phyloP scores from a whole-genome alignment of 116 monocot genomes.

The Trichopus zeylanicus region DNA sequence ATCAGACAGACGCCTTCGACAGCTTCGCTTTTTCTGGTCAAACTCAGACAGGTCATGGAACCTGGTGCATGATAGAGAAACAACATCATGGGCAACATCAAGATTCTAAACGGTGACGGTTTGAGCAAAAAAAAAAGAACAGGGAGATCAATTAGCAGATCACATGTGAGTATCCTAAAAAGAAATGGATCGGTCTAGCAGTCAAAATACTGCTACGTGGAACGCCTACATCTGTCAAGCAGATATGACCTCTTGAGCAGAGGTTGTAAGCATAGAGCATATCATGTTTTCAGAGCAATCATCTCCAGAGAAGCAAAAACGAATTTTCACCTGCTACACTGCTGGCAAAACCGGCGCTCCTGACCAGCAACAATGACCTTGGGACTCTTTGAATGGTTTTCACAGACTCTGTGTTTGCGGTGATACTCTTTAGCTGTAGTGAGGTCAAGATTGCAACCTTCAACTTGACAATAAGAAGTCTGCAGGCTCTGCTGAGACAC shows the following conservation, averaged over 20 bases:
- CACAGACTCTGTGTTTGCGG: constrained; percentile 80
- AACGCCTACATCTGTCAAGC: not conserved
- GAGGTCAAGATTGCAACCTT: constrained; percentile 63
- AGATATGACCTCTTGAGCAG: not conserved
- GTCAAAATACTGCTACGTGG: not conserved
- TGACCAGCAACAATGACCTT: constrained; percentile 64
- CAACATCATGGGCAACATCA: not conserved
- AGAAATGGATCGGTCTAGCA: not conserved
- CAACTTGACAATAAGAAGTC: constrained; percentile 52
- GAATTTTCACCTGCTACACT: constrained; percentile 69
- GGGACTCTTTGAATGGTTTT: constrained; percentile 60
- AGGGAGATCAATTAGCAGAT: not conserved
- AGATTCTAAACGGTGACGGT: too few species aligned
- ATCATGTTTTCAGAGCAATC: not conserved
- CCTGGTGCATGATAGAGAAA: constrained; percentile 26
- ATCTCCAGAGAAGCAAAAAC: not conserved
- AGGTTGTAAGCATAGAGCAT: not conserved
- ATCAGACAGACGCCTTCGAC: constrained; percentile 66
- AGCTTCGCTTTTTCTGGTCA: constrained; percentile 84
- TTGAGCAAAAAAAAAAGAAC: too few species aligned
- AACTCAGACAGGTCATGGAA: constrained; percentile 80
- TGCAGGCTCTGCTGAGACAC: constrained; percentile 15
- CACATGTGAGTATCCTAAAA: not conserved
- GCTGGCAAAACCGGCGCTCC: constrained; percentile 81
- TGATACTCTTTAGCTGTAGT: constrained; percentile 62